Conservation (phyloP, 805 yeast genomes). For the Wickerhamiella azyma region DNA sequence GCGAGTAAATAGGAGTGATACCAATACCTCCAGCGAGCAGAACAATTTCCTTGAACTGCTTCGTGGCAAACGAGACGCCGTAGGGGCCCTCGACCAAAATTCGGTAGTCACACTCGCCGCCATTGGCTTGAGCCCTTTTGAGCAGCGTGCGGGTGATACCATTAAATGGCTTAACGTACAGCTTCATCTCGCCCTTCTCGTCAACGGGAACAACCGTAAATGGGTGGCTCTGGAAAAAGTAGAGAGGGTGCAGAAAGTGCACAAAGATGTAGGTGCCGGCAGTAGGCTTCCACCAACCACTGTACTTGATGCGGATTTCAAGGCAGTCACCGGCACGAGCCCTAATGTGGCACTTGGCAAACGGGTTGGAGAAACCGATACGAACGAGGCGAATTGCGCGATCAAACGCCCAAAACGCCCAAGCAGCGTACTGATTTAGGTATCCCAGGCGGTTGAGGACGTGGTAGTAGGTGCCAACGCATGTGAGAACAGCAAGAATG, state of each 20-base stretch:
- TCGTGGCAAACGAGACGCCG: slow-evolving; percentile 31
- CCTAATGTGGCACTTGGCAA: slow-evolving; percentile 15
- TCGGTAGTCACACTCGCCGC: slow-evolving; percentile 18
- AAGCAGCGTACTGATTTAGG: slow-evolving; percentile 36
- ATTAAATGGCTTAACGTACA: slow-evolving; percentile 26
- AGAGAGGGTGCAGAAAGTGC: slow-evolving; percentile 26
- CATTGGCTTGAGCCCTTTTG: slow-evolving; percentile 27
- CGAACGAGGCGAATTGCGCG: slow-evolving; percentile 43
- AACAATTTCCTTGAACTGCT: slow-evolving; percentile 28
- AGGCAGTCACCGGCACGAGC: slow-evolving; percentile 13
- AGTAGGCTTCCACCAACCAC: slow-evolving; percentile 33
- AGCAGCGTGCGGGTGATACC: slow-evolving; percentile 35
- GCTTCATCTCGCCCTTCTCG: slow-evolving; percentile 15
- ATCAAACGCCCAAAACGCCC: slow-evolving; percentile 62
- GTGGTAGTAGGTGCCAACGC: slow-evolving; percentile 49
- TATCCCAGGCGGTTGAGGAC: slow-evolving; percentile 11
- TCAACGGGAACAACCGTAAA: slow-evolving; percentile 31
- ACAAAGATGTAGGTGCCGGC: slow-evolving; percentile 49
- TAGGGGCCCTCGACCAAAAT: slow-evolving; percentile 51
- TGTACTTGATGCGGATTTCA: slow-evolving; percentile 24
- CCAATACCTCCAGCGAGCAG: slow-evolving; percentile 49
- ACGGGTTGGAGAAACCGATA: slow-evolving; percentile 39
- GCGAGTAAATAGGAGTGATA: slow-evolving; percentile 38
- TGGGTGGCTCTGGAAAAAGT: slow-evolving; percentile 60
- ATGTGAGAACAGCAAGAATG: slow-evolving; percentile 37